Evolutionary conservation across 495 filamentous ascomycete genomes (phyloP).

Genomic region (Penicillium desertorum): DNA sequence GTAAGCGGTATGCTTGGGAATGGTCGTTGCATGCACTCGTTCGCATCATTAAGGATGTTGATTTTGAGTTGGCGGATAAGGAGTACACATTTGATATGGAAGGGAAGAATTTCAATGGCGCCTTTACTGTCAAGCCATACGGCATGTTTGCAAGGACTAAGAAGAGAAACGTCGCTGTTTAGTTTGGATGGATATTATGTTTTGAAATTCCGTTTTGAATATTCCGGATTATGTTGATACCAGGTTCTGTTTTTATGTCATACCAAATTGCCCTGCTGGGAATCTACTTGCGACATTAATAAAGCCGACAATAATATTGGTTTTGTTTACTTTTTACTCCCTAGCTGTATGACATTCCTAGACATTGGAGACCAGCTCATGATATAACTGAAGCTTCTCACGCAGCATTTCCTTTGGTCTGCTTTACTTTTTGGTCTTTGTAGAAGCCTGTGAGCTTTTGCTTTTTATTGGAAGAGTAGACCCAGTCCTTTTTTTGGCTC

Average conservation of each 20-base stretch:
- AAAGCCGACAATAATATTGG: not conserved
- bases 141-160: constrained; percentile 5
- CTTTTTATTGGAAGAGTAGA: constrained; percentile 3
- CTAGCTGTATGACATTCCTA: not conserved
- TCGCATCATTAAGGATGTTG: constrained; percentile 42
- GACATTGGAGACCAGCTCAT: not conserved
- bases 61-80: constrained; percentile 46
- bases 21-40: constrained; percentile 46
- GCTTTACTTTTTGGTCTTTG: constrained; percentile 46
- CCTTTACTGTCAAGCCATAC: constrained; percentile 38
- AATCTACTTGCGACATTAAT: not conserved
- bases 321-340: not conserved
- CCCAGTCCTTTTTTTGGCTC: constrained; percentile 12
- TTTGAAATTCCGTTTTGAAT: not conserved
- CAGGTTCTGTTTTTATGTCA: not conserved
- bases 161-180: not conserved
- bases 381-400: not conserved
- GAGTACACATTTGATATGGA: constrained; percentile 31
- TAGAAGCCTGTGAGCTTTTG: constrained; percentile 41
- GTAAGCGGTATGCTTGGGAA: constrained; percentile 65
- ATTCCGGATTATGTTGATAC: not conserved
- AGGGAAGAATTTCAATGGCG: constrained; percentile 38
- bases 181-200: not conserved
- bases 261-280: not conserved
- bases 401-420: not conserved